Conservation (phyloP, 441 rosid species). For the Gossypium davidsonii region DNA sequence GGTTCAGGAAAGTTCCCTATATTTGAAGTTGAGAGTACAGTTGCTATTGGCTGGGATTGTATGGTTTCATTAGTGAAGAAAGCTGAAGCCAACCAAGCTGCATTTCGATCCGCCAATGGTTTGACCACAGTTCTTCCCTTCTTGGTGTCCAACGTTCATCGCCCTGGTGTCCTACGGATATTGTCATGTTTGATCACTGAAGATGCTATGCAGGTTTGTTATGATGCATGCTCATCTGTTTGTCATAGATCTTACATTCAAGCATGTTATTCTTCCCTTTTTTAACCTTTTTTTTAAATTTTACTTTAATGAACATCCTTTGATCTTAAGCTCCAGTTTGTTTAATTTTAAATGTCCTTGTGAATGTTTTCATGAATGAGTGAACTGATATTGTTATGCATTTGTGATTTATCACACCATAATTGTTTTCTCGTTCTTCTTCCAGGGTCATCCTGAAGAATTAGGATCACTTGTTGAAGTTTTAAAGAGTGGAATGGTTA, state of each 20-base stretch:
- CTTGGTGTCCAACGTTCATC: constrained; percentile 73
- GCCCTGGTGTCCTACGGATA: constrained; percentile 86
- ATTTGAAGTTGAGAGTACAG: constrained; percentile 82
- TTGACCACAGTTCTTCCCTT: constrained; percentile 85
- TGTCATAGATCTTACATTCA: constrained; percentile 5
- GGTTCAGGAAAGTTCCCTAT: constrained; percentile 72
- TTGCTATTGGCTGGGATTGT: constrained; percentile 94
- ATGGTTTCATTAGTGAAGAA: constrained; percentile 90
- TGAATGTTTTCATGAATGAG: constrained; percentile 1
- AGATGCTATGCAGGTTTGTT: constrained; percentile 77
- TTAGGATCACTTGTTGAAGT: constrained; percentile 86
- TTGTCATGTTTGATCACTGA: constrained; percentile 94
- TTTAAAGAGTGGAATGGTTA: constrained; percentile 98
- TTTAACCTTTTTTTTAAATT: neutral
- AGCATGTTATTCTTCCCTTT: neutral
- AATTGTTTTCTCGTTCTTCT: neutral
- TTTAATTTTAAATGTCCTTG: neutral
- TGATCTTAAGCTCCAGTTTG: neutral
- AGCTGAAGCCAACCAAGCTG: constrained; percentile 88
- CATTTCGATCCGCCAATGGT: constrained; percentile 90
- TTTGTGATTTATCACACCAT: neutral
- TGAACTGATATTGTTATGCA: neutral
- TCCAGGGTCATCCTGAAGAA: constrained; percentile 90
- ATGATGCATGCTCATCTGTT: constrained; percentile 11
- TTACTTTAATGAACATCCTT: neutral